Conservation (phyloP, 371 early-diverging fungal genomes). For the Rhizopus microsporus region DNA sequence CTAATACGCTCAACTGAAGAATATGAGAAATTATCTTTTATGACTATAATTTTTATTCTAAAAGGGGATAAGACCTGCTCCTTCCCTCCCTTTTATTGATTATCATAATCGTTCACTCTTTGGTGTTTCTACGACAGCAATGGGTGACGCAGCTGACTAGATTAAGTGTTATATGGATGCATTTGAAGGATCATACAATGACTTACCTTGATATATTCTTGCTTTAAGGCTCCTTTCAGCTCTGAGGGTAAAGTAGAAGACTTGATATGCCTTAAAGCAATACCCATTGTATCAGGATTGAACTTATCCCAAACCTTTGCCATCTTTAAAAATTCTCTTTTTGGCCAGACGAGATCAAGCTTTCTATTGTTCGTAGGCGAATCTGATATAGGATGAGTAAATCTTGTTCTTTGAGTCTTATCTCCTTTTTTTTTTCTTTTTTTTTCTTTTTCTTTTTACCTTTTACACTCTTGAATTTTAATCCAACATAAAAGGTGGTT, state of each 20-base stretch:
- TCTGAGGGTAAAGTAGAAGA: not conserved
- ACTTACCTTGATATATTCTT: not conserved
- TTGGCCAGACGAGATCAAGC: conserved; percentile 78
- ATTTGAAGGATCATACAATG: not conserved
- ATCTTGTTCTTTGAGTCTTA: not conserved
- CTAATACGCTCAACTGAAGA: too few relatives aligned
- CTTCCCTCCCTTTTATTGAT: too few relatives aligned
- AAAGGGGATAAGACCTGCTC: too few relatives aligned
- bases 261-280: conserved; percentile 70
- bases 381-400: not conserved
- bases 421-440: conserved; percentile 1
- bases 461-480: conserved; percentile 61
- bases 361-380: conserved; percentile 52
- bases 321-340: conserved; percentile 76
- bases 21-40: too few relatives aligned
- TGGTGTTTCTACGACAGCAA: not conserved
- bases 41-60: too few relatives aligned
- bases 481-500: conserved; percentile 89
- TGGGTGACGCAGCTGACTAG: not conserved
- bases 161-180: not conserved
- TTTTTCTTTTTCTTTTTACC: conserved; percentile 31
- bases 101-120: not conserved
- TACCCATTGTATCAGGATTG: conserved; percentile 69
- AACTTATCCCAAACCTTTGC: conserved; percentile 82
- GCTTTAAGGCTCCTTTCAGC: not conserved